Conservation (phyloP, 1,284 basidiomycete genomes). For the Cutaneotrichosporon spelunceum region DNA sequence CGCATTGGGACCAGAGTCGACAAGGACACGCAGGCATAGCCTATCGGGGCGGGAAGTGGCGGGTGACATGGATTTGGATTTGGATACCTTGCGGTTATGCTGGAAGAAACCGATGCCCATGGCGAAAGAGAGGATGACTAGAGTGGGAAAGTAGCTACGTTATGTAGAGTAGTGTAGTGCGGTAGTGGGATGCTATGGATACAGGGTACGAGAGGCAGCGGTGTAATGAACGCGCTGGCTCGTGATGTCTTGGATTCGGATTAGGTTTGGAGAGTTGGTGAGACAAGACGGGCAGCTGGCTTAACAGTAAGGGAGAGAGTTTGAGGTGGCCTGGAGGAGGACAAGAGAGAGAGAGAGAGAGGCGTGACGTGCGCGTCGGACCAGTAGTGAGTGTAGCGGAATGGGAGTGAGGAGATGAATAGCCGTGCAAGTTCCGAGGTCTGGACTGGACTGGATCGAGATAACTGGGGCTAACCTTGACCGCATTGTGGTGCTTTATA, state of each 20-base stretch:
- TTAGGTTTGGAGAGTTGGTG: background rate
- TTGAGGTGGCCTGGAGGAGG: background rate
- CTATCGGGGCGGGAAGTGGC: background rate
- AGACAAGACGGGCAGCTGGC: background rate
- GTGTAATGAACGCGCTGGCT: background rate
- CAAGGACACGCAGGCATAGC: conserved; percentile 21
- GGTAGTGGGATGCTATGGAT: background rate
- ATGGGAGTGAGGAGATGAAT: background rate
- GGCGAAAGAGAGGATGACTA: background rate
- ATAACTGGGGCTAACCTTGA: background rate
- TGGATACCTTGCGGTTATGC: conserved; percentile 13
- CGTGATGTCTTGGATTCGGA: background rate
- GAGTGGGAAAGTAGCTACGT: background rate
- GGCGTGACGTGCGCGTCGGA: background rate
- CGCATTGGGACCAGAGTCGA: conserved; percentile 21
- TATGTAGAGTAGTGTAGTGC: background rate
- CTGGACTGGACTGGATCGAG: background rate
- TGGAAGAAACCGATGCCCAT: conserved; percentile 22
- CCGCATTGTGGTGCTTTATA: background rate
- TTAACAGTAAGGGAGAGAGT: background rate
- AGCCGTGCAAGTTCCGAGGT: background rate
- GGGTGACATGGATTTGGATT: conserved; percentile 11
- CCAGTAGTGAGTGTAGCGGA: background rate
- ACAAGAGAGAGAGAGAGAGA: background rate
- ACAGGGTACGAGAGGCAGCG: background rate